phyloP scores from a whole-genome alignment of 2,329 filamentous ascomycete genomes.

The Pyricularia sp. region DNA sequence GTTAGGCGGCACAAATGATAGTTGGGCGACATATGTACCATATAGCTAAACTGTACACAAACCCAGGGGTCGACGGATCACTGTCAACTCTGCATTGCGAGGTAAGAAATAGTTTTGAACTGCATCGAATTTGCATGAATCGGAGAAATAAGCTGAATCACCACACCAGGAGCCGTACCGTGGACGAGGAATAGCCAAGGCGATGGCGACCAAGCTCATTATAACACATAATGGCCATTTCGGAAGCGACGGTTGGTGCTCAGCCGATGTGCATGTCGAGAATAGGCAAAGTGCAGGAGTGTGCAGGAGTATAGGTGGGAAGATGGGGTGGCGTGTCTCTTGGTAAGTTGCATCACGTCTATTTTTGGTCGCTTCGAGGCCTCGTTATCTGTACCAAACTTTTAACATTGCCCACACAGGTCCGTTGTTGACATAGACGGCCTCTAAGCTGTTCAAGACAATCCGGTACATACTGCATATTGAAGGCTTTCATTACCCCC shows the following conservation, averaged over 20 bases:
- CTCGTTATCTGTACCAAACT: not conserved
- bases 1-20: not conserved
- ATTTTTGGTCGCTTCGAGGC: not conserved
- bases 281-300: conserved; percentile 54
- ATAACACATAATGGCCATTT: conserved; percentile 35
- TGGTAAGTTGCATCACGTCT: conserved; percentile 33
- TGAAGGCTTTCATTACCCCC: not conserved
- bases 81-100: conserved; percentile 53
- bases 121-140: not conserved
- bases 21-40: not conserved
- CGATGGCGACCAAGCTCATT: conserved; percentile 48
- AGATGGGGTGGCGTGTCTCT: conserved; percentile 42
- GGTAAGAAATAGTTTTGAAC: conserved; percentile 9
- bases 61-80: conserved; percentile 48
- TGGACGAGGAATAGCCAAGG: conserved; percentile 53
- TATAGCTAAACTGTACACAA: not conserved
- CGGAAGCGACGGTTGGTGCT: conserved; percentile 38
- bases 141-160: not conserved
- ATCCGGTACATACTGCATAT: not conserved
- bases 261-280: conserved; percentile 53
- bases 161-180: conserved; percentile 36
- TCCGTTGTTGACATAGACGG: conserved; percentile 13
- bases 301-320: conserved; percentile 52
- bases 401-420: conserved; percentile 8
- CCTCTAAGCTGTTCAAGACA: conserved; percentile 4